phyloP scores from a whole-genome alignment of 108 stramenopile species.

The Schizochytrium sp. region DNA sequence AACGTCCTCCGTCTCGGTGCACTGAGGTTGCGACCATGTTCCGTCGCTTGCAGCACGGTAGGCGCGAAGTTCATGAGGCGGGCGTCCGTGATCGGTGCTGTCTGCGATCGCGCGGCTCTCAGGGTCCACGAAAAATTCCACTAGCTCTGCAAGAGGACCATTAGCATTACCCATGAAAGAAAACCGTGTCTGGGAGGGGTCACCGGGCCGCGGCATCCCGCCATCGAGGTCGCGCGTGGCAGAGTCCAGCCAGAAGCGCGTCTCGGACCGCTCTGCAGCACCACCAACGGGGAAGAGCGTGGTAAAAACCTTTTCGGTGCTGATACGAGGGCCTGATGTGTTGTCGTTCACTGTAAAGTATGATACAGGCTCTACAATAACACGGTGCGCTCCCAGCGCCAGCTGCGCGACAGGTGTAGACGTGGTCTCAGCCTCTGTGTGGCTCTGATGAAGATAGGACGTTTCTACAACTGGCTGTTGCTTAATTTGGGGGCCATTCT shows the following conservation, averaged over 20 bases:
- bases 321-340: neutral
- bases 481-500: neutral
- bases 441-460: no score
- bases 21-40: neutral
- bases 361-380: neutral
- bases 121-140: neutral
- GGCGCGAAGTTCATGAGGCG: neutral
- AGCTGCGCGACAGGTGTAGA: no score
- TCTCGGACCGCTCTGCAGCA: neutral
- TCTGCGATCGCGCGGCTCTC: neutral
- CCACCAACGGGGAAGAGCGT: neutral
- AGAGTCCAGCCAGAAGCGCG: neutral
- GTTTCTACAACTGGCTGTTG: no score
- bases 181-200: neutral
- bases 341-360: neutral
- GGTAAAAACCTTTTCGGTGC: neutral
- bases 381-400: neutral
- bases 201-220: neutral
- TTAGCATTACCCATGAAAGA: neutral
- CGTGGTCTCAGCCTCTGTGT: no score
- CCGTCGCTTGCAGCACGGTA: neutral
- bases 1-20: neutral
- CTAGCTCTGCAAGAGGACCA: neutral
- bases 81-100: neutral
- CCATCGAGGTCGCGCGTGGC: neutral